Evolutionary conservation across 2,329 filamentous ascomycete species (phyloP), one percentile per base, ranked within the genome.

Genomic region (Cadophora sp.): DNA sequence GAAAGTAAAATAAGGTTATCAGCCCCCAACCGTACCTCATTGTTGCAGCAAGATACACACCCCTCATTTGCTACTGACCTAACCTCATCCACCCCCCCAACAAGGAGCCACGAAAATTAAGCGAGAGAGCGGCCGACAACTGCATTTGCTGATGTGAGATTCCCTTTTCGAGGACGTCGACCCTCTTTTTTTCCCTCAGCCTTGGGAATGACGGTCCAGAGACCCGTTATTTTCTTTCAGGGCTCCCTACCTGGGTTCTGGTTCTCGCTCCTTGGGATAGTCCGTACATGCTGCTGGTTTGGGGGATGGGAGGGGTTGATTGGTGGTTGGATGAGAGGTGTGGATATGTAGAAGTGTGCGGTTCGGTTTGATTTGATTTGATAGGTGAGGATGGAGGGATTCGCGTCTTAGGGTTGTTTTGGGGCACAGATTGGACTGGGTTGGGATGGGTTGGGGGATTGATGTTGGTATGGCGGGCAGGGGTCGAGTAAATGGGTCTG

Each of bases 111-210:
- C 27, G 27, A 30, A 30, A 14, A 53, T 53, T 24, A 59, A 59
- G 43, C 56, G 41, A 59, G 43, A 41, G 41, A 22, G 24, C 59
- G 30, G 59, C 50, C 50, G 50, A 53, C 50, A 53, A 30, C 27
- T 30, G 27, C 27, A 30, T 30, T 30, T 53, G 50, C 50, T 53
- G 50, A 53, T 53, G 50, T 53, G 50, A 53, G 50, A 53, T 53
- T 16, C 27, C 50, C 3, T 51, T 51, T 39, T 39, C 11, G 36
- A 39, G 36, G 36, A 48, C 4, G 6, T 18, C 11, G 27, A 33
- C 24, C 50, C 50, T 6, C 14, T 53, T 53, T 53, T 53, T 53
- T 30, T n/a, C n/a, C n/a, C 27, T 53, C 50, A 53, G 50, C 50
- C 50, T 24, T 53, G 50, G 27, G 50, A 53, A 18, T 33, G 20